phyloP scores from a whole-genome alignment of 2,329 filamentous ascomycete species.

The Aspergillus chevalieri region DNA sequence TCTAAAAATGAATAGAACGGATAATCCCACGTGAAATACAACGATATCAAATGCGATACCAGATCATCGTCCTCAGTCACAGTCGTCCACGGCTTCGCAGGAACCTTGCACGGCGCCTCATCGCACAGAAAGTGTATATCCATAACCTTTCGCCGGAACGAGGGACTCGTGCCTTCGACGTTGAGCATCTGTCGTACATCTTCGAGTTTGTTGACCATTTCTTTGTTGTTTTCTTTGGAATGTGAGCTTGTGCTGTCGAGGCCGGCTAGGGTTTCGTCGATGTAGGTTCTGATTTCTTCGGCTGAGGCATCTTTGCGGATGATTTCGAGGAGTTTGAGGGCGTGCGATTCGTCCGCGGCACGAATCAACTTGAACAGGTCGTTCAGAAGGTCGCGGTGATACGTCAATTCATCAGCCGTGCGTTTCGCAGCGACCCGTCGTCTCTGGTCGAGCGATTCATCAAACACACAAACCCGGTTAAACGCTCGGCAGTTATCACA shows the following conservation, averaged over 20 bases:
- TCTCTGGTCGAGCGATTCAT: conserved; percentile 54
- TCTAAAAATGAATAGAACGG: conserved; percentile 77
- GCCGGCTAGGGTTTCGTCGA: conserved; percentile 23
- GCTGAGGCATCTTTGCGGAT: conserved; percentile 30
- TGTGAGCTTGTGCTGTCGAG: conserved; percentile 7
- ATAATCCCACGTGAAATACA: conserved; percentile 95
- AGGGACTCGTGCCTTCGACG: conserved; percentile 25
- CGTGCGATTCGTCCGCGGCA: conserved; percentile 24
- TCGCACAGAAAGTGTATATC: conserved; percentile 36
- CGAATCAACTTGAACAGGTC: conserved; percentile 32
- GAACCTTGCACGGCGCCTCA: conserved; percentile 28
- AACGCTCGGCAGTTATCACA: conserved; percentile 35
- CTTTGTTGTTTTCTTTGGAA: conserved; percentile 4
- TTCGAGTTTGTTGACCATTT: conserved; percentile 21
- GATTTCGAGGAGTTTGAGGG: conserved; percentile 25
- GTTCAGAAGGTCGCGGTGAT: conserved; percentile 34
- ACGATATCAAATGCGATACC: conserved; percentile 74
- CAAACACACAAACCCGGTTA: conserved; percentile 45
- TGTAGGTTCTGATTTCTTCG: conserved; percentile 31
- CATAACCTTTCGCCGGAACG: conserved; percentile 35
- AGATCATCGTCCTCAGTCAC: conserved; percentile 70
- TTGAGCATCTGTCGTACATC: conserved; percentile 23
- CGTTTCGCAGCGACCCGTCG: conserved; percentile 36
- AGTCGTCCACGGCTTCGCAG: conserved; percentile 62
- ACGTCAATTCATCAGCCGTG: conserved; percentile 34